phyloP scores from a whole-genome alignment of 352 stramenopile genomes.

The Phytophthora pinifolia region DNA sequence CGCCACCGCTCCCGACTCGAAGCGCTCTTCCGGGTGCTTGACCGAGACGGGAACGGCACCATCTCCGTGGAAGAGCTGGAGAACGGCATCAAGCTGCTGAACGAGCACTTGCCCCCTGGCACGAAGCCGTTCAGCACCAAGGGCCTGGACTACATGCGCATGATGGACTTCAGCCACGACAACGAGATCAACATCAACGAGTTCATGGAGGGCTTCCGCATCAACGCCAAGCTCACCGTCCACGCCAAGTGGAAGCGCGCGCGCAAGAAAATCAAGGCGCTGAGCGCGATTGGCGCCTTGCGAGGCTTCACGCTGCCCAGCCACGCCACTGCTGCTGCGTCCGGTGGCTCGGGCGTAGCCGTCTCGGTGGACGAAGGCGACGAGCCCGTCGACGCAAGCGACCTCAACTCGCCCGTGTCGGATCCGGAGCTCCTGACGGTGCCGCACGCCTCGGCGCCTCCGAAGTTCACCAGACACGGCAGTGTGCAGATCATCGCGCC shows the following conservation, averaged over 20 bases:
- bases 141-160: constrained; percentile 78
- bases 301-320: constrained; percentile 35
- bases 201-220: constrained; percentile 89
- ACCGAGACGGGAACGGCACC: constrained; percentile 80
- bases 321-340: constrained; percentile 27
- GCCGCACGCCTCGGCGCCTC: constrained; percentile 33
- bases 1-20: constrained; percentile 78
- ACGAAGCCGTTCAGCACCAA: constrained; percentile 74
- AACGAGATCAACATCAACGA: constrained; percentile 91
- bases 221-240: constrained; percentile 84
- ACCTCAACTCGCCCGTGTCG: constrained; percentile 24
- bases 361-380: constrained; percentile 16
- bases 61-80: constrained; percentile 84
- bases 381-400: constrained; percentile 1
- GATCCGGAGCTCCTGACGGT: constrained; percentile 37
- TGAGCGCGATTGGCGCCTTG: constrained; percentile 76
- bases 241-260: constrained; percentile 87
- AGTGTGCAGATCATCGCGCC: constrained; percentile 66
- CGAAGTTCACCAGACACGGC: constrained; percentile 58
- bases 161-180: constrained; percentile 85
- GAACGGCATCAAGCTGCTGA: constrained; percentile 78
- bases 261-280: constrained; percentile 84
- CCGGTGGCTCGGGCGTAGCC: constrained; percentile 15
- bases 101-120: constrained; percentile 68
- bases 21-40: constrained; percentile 81